Conservation (phyloP, 768 basidiomycete genomes). For the Pleurotus djamor region DNA sequence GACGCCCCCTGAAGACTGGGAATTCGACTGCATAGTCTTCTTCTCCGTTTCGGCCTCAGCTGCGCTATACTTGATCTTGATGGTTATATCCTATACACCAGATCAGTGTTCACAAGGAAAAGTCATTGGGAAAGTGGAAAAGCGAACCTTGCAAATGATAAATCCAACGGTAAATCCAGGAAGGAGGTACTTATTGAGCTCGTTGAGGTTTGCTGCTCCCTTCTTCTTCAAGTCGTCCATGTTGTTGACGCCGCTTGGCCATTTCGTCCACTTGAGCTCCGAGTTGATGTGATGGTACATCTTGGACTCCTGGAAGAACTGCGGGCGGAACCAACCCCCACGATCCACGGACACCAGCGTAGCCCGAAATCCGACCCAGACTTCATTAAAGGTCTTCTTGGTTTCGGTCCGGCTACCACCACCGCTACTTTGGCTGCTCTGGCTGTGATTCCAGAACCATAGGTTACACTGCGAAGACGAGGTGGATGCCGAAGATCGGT, state of each 20-base stretch:
- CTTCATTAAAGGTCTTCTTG: background rate
- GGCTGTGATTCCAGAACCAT: background rate
- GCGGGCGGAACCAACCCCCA: slow-evolving; percentile 19
- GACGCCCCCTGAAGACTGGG: background rate
- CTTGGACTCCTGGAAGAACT: slow-evolving; percentile 16
- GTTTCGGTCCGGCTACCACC: background rate
- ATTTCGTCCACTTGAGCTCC: slow-evolving; percentile 10
- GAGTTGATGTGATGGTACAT: slow-evolving; percentile 12
- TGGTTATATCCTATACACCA: slow-evolving; percentile 5
- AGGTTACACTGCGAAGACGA: background rate
- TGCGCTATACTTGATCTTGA: background rate
- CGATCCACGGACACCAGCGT: slow-evolving; percentile 18
- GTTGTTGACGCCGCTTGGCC: slow-evolving; percentile 2
- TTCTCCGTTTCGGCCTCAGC: background rate
- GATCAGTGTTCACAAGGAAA: no score
- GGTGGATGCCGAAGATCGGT: background rate
- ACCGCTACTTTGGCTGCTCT: background rate
- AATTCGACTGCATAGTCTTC: background rate
- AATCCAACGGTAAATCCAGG: slow-evolving; percentile 5
- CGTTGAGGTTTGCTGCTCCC: background rate
- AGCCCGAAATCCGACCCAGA: slow-evolving; percentile 12
- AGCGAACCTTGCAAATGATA: slow-evolving; percentile 6
- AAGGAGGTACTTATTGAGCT: slow-evolving; percentile 1
- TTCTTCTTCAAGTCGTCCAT: background rate
- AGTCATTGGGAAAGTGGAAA: background rate